Evolutionary conservation across 2,329 filamentous ascomycete genomes (phyloP).

Genomic region (Ophiocordyceps sinensis): DNA sequence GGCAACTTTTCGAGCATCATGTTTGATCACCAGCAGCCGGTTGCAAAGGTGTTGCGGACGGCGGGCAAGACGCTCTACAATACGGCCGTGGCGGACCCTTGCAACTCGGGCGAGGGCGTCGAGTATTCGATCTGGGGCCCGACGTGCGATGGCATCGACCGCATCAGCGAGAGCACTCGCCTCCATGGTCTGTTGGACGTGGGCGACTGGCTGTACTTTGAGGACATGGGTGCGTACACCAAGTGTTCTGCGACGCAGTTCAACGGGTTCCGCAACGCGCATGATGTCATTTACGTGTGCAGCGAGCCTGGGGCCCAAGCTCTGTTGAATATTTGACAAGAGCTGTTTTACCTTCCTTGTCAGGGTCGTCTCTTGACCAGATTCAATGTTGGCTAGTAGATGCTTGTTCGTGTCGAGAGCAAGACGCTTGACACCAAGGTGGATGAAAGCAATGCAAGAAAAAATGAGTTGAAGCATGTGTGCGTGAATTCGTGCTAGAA

Average conservation of each 20-base stretch:
- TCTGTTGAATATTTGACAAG: slow-evolving; percentile 20
- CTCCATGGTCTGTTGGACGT: slow-evolving; percentile 71
- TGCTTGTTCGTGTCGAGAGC: no score
- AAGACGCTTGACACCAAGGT: no score
- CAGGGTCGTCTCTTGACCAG: no score
- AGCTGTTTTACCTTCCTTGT: background rate
- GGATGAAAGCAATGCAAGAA: no score
- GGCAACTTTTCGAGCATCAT: slow-evolving; percentile 99
- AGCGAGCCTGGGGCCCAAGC: slow-evolving; percentile 80
- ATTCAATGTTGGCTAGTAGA: no score
- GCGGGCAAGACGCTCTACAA: slow-evolving; percentile 44
- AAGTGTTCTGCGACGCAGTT: slow-evolving; percentile 96
- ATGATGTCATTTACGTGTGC: slow-evolving; percentile 88
- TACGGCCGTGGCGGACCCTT: slow-evolving; percentile 31
- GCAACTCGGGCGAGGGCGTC: slow-evolving; percentile 34
- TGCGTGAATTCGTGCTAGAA: no score
- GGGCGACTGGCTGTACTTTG: slow-evolving; percentile 97
- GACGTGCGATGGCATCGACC: slow-evolving; percentile 94
- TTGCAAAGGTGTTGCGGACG: slow-evolving; percentile 64
- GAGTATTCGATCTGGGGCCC: slow-evolving; percentile 98
- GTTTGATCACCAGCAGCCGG: slow-evolving; percentile 91
- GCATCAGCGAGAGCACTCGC: slow-evolving; percentile 69
- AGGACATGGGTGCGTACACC: slow-evolving; percentile 97
- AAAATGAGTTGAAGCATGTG: no score
- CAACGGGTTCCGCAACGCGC: slow-evolving; percentile 89